Evolutionary conservation across 345 rosid genomes (phyloP).

Genomic region (Citrus sp.): DNA sequence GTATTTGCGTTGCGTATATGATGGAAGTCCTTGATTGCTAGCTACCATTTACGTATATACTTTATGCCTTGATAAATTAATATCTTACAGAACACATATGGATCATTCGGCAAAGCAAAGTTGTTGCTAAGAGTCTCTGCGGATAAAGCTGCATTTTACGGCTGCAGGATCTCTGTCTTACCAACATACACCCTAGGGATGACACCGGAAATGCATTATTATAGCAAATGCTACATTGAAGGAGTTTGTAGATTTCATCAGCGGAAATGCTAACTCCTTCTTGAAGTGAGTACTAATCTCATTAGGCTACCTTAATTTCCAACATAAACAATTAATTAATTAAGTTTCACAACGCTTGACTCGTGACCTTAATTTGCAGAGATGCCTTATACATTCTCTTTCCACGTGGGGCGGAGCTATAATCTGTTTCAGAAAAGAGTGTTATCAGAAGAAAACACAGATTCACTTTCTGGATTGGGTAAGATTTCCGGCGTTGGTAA

Average conservation of each 20-base stretch:
- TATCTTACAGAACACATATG: conserved; percentile 47
- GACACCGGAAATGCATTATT: conserved; percentile 70
- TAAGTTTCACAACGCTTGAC: too few species aligned
- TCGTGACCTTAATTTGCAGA: conserved; percentile 25
- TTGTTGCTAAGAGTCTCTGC: conserved; percentile 68
- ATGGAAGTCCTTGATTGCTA: too few species aligned
- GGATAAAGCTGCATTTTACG: conserved; percentile 60
- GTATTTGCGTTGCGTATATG: neutral
- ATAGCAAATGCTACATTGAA: conserved; percentile 62
- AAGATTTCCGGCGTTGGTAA: conserved; percentile 49
- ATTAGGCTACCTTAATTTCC: neutral
- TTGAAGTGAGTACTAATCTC: conserved; percentile 41
- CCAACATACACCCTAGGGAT: conserved; percentile 76
- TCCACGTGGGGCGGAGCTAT: conserved; percentile 47
- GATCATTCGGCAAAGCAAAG: conserved; percentile 48
- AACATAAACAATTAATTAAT: neutral
- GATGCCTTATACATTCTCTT: conserved; percentile 57
- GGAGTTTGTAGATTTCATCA: conserved; percentile 88
- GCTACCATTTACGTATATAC: too few species aligned
- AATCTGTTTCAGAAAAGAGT: conserved; percentile 69
- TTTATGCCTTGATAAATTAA: too few species aligned
- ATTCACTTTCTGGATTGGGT: conserved; percentile 62
- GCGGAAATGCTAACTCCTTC: conserved; percentile 60
- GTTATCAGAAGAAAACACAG: conserved; percentile 54
- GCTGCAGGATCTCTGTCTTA: conserved; percentile 57